A percentile compares a stretch with the other conserved stretches of the same genome.
Conservation (phyloP, 108 stramenopile genomes). For the Aurantiochytrium sp. region DNA sequence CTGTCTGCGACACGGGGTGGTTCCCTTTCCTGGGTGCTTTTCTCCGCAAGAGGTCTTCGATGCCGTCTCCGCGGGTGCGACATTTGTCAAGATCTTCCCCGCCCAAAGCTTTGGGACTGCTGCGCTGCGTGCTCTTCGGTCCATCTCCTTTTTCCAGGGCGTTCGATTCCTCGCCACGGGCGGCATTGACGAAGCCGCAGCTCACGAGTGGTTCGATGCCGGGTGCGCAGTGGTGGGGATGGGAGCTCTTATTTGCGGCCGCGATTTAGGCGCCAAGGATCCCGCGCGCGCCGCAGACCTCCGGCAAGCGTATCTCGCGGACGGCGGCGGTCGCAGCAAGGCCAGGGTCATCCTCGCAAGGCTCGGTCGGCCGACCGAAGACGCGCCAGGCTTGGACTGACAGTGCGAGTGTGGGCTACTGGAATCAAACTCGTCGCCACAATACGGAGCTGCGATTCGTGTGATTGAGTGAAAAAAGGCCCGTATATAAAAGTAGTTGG, state of each 20-base stretch:
- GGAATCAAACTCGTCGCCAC: too few relatives aligned
- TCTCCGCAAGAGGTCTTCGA: not conserved
- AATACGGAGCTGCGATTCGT: too few relatives aligned
- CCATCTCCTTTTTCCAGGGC: not conserved
- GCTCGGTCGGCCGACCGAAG: too few relatives aligned
- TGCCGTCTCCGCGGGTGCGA: not conserved
- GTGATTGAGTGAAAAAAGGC: too few relatives aligned
- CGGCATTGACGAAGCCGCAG: not conserved
- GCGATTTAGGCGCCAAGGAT: not conserved
- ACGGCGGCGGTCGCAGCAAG: not conserved
- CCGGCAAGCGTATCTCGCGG: not conserved
- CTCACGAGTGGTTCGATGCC: not conserved
- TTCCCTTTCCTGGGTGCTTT: not conserved
- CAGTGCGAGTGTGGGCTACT: too few relatives aligned
- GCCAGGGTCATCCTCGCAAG: not conserved
- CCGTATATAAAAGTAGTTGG: too few relatives aligned
- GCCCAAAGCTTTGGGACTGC: not conserved
- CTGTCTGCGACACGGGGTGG: not conserved
- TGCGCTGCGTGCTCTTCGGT: not conserved
- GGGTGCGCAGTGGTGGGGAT: not conserved
- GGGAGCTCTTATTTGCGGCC: slow-evolving; percentile 1
- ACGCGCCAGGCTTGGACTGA: too few relatives aligned
- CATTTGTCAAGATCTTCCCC: not conserved
- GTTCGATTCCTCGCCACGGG: not conserved
- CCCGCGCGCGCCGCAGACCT: not conserved